Conservation (phyloP, 164 flowering plant species). For the Warburgia ugandensis region DNA sequence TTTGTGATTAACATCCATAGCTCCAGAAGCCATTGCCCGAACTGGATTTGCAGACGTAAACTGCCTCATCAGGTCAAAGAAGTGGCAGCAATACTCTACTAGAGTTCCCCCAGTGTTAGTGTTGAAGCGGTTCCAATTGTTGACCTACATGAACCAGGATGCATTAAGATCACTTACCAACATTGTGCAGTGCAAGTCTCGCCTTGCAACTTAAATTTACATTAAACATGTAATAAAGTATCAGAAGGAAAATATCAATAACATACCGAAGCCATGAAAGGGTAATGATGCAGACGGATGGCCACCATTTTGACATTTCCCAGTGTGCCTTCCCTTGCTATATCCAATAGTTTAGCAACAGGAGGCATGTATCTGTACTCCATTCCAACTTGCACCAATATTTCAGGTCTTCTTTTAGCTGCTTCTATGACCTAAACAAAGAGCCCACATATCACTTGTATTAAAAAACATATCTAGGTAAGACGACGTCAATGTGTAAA, state of each 20-base stretch:
- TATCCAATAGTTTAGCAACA: conserved; percentile 70
- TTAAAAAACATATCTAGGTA: too few relatives aligned
- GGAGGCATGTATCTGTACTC: conserved; percentile 99
- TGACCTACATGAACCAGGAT: conserved; percentile 41
- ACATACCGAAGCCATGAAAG: conserved; percentile 86
- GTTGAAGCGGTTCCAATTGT: conserved; percentile 95
- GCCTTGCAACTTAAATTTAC: neutral
- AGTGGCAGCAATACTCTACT: conserved; percentile 99
- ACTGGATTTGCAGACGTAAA: conserved; percentile 83
- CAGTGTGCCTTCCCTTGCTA: conserved; percentile 61
- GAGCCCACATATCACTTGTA: too few relatives aligned
- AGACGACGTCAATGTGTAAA: too few relatives aligned
- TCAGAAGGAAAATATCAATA: neutral
- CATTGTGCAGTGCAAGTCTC: neutral
- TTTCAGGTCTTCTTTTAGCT: conserved; percentile 66
- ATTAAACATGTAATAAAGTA: neutral
- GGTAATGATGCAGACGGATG: conserved; percentile 89
- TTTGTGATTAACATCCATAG: conserved; percentile 90
- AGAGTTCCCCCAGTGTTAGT: conserved; percentile 83
- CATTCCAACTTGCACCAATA: conserved; percentile 87
- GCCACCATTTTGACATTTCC: conserved; percentile 89
- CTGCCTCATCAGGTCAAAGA: conserved; percentile 92
- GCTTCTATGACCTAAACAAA: conserved; percentile 60
- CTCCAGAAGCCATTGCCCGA: conserved; percentile 97
- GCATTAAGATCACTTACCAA: conserved; percentile 1